phyloP scores from a whole-genome alignment of 2,329 filamentous ascomycete genomes.

The Ophiostoma perfectum region DNA sequence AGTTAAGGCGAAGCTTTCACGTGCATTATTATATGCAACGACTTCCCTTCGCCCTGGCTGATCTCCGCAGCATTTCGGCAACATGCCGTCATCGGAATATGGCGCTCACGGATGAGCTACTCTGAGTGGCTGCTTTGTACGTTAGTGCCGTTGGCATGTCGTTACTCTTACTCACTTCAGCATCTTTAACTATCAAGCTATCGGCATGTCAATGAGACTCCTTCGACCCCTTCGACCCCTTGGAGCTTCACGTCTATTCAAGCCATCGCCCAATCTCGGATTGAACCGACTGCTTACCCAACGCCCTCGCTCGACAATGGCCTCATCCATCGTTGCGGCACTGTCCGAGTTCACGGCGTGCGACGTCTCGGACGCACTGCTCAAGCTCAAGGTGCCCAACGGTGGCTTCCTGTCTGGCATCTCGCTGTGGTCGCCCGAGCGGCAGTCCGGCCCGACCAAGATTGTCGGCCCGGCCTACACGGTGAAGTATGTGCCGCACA shows the following conservation, averaged over 20 bases:
- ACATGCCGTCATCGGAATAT: neutral
- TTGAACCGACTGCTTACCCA: neutral
- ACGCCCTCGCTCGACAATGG: neutral
- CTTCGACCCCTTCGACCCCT: neutral
- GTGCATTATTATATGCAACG: constrained; percentile 6
- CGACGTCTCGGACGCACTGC: constrained; percentile 48
- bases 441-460: constrained; percentile 46
- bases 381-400: constrained; percentile 43
- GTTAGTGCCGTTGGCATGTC: neutral
- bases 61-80: neutral
- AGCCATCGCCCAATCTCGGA: neutral
- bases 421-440: constrained; percentile 49
- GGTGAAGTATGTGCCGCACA: constrained; percentile 46
- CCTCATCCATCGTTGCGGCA: constrained; percentile 29
- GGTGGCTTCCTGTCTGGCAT: constrained; percentile 51
- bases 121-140: neutral
- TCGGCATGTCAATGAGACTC: neutral
- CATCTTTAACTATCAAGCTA: neutral
- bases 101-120: neutral
- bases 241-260: neutral
- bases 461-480: constrained; percentile 52
- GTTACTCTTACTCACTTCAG: neutral
- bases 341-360: constrained; percentile 36
- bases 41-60: neutral
- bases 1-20: neutral